Evolutionary conservation across 2,329 filamentous ascomycete species (phyloP).

Genomic region (Aureobasidium uvarum): DNA sequence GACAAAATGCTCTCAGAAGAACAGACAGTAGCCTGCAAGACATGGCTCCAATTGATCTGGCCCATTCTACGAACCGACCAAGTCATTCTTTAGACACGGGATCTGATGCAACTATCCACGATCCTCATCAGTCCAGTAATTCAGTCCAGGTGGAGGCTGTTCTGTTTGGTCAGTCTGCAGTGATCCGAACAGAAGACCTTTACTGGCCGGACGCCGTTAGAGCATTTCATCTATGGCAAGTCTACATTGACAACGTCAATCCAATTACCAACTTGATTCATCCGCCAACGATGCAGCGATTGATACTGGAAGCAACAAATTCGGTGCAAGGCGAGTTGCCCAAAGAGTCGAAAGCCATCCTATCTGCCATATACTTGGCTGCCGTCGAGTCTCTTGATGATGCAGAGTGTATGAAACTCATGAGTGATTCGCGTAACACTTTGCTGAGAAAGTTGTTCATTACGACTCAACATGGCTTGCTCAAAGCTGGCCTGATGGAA

Average conservation of each 20-base stretch:
- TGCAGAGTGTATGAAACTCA: slow-evolving; percentile 47
- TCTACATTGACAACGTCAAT: slow-evolving; percentile 69
- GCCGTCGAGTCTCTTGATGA: slow-evolving; percentile 46
- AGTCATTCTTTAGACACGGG: not conserved
- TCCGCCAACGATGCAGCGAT: slow-evolving; percentile 54
- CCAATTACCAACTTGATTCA: slow-evolving; percentile 70
- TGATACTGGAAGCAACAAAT: slow-evolving; percentile 49
- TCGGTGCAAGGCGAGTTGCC: not conserved
- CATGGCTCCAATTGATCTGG: too few relatives aligned
- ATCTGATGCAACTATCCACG: too few relatives aligned
- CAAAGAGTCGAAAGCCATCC: slow-evolving; percentile 51
- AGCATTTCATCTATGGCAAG: slow-evolving; percentile 46
- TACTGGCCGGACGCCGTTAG: slow-evolving; percentile 8
- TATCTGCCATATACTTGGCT: slow-evolving; percentile 58
- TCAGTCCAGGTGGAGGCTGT: not conserved
- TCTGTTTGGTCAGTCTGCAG: not conserved
- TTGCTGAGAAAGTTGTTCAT: not conserved
- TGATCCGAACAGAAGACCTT: not conserved
- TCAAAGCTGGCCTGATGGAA: too few relatives aligned
- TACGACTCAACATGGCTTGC: not conserved
- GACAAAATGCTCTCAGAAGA: not conserved
- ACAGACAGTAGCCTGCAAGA: not conserved
- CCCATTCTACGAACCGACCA: too few relatives aligned
- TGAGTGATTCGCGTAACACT: slow-evolving; percentile 50
- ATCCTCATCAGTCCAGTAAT: not conserved